phyloP scores from a whole-genome alignment of 768 basidiomycete genomes.

The Asterophora lycoperdoides region DNA sequence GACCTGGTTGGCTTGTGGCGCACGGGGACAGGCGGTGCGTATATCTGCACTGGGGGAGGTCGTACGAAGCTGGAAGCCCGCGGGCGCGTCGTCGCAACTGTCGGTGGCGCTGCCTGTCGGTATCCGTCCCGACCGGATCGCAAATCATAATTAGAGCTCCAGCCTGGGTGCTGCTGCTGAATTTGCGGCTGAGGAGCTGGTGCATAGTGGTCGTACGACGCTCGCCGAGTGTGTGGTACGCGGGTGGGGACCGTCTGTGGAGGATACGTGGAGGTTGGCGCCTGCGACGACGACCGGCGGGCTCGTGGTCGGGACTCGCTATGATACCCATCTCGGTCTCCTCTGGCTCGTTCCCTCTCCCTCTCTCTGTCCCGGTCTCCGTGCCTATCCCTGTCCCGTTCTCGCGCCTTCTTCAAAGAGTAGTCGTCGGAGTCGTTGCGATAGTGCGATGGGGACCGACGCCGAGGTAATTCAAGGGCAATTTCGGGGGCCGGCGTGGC shows the following conservation, averaged over 20 bases:
- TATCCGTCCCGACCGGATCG: too few species aligned
- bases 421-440: neutral
- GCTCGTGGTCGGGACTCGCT: slow-evolving; percentile 5
- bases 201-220: slow-evolving; percentile 7
- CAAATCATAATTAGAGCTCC: neutral
- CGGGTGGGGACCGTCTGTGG: slow-evolving; percentile 1
- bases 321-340: neutral
- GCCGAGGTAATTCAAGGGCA: neutral
- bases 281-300: slow-evolving; percentile 6
- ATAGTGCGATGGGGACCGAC: neutral
- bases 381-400: neutral
- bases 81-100: neutral
- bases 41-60: neutral
- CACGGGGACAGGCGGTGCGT: neutral
- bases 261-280: slow-evolving; percentile 1
- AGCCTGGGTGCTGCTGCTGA: neutral
- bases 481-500: slow-evolving; percentile 13
- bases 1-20: slow-evolving; percentile 1
- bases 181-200: neutral
- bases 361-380: neutral
- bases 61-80: neutral
- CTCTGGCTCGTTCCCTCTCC: neutral
- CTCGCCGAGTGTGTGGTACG: slow-evolving; percentile 1
- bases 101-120: neutral
- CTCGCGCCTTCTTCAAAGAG: slow-evolving; percentile 2